Evolutionary conservation across 441 rosid genomes (phyloP).

Genomic region (Croton setiger): DNA sequence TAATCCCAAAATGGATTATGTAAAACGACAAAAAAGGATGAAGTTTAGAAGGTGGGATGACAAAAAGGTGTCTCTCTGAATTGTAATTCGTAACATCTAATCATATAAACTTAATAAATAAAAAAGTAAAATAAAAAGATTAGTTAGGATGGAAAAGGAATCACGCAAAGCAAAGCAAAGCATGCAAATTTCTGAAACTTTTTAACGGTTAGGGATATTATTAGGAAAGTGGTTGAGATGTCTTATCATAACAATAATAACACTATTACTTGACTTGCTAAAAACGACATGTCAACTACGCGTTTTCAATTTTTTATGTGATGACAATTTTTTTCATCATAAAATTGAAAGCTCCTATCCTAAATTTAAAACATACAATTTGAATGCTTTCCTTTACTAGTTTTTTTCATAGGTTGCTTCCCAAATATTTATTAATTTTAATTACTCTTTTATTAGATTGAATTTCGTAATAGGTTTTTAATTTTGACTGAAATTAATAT

Average conservation of each 20-base stretch:
- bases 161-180: background rate
- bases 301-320: background rate
- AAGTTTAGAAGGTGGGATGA: background rate
- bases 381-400: too few species aligned
- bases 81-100: too few species aligned
- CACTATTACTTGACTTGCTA: background rate
- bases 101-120: too few species aligned
- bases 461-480: too few species aligned
- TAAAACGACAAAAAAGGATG: background rate
- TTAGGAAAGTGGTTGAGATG: background rate
- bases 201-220: constrained; percentile 1
- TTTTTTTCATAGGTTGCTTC: too few species aligned
- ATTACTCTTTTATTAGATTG: too few species aligned
- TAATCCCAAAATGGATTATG: too few species aligned
- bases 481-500: too few species aligned
- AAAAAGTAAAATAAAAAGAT: too few species aligned
- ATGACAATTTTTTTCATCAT: background rate
- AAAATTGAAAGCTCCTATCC: background rate
- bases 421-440: too few species aligned
- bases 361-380: too few species aligned
- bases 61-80: background rate
- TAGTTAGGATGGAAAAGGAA: background rate
- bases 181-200: constrained; percentile 8
- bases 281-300: background rate
- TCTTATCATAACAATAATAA: background rate